phyloP scores from a whole-genome alignment of 257 asterid species.

The Galeopsis tetrahit region DNA sequence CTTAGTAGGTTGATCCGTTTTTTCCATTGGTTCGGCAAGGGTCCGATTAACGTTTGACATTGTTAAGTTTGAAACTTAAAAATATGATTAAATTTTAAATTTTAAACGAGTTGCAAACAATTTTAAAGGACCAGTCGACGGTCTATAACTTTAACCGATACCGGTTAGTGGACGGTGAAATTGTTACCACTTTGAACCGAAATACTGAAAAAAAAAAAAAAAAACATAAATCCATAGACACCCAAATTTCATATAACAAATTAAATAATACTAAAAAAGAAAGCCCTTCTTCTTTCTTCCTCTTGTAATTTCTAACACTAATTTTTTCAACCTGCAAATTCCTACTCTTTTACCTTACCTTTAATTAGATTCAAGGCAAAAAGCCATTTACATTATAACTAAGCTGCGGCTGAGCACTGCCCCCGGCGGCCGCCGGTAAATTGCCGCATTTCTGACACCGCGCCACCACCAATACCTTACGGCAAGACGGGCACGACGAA shows the following conservation, averaged over 20 bases:
- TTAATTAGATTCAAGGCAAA: constrained; percentile 37
- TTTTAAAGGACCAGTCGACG: too few relatives aligned
- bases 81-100: too few relatives aligned
- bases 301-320: constrained; percentile 21
- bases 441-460: constrained; percentile 57
- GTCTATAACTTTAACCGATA: too few relatives aligned
- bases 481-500: constrained; percentile 64
- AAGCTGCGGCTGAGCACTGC: constrained; percentile 38
- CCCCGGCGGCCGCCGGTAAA: constrained; percentile 37
- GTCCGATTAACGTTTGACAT: too few relatives aligned
- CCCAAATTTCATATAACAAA: neutral
- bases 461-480: constrained; percentile 54
- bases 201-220: too few relatives aligned
- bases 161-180: too few relatives aligned
- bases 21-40: too few relatives aligned
- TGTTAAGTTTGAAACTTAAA: too few relatives aligned
- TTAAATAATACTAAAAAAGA: neutral
- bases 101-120: too few relatives aligned
- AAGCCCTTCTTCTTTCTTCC: constrained; percentile 1
- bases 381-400: constrained; percentile 42
- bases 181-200: too few relatives aligned
- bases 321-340: constrained; percentile 9
- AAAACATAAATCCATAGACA: too few relatives aligned
- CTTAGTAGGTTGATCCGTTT: too few relatives aligned
- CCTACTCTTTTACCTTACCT: constrained; percentile 26